phyloP scores from a whole-genome alignment of 495 filamentous ascomycete genomes.

The Penicillium malachiteum region DNA sequence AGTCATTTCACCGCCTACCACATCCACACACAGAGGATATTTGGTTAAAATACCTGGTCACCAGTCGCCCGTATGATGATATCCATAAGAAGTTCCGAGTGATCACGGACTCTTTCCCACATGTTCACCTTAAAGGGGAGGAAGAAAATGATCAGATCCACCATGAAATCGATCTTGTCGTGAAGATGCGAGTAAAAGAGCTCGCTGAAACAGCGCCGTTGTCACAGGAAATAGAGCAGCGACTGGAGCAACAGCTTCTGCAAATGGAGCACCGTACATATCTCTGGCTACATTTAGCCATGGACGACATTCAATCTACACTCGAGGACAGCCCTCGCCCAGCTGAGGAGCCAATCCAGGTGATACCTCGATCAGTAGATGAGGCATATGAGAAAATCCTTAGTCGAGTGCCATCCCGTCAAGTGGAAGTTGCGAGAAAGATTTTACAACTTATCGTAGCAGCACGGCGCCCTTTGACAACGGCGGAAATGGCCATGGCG shows the following conservation, averaged over 20 bases:
- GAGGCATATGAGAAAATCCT: constrained; percentile 32
- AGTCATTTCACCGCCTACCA: constrained; percentile 5
- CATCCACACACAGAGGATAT: background rate
- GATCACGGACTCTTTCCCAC: constrained; percentile 17
- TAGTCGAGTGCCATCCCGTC: constrained; percentile 8
- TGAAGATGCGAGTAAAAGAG: constrained; percentile 29
- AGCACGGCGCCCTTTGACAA: constrained; percentile 29
- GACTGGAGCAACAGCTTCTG: constrained; percentile 19
- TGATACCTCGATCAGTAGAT: constrained; percentile 24
- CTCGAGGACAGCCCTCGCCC: constrained; percentile 20
- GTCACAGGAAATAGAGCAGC: constrained; percentile 2
- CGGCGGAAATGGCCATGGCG: constrained; percentile 40
- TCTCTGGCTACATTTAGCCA: constrained; percentile 34
- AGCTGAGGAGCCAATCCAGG: constrained; percentile 11
- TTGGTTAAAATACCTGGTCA: constrained; percentile 41
- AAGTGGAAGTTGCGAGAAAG: constrained; percentile 16
- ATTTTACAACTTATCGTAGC: constrained; percentile 40
- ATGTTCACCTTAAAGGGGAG: constrained; percentile 37
- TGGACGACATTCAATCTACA: constrained; percentile 21
- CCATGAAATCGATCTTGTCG: constrained; percentile 38
- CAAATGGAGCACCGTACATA: constrained; percentile 35
- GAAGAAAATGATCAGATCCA: constrained; percentile 32
- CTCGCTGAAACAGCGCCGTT: constrained; percentile 18
- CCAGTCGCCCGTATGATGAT: constrained; percentile 41
- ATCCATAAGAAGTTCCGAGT: constrained; percentile 27